Base-by-base conservation (phyloP, 768 basidiomycete genomes). In the Kwoniella shandongensis region DNA sequence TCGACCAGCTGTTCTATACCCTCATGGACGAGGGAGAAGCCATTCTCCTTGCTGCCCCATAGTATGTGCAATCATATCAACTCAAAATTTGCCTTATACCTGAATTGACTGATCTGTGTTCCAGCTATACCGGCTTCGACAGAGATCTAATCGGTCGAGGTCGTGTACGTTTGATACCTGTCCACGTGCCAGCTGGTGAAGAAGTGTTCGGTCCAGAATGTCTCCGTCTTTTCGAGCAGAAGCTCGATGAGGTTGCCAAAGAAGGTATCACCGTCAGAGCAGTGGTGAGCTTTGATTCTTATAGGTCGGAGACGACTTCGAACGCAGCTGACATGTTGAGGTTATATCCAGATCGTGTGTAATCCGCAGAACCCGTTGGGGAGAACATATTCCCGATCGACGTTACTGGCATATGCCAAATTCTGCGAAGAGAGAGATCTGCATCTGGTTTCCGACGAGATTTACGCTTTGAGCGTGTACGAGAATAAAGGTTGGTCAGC, bases 371-470 rank as follows among this genome's bases (percentile, higher is more conserved):
- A 75, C 51, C 70, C 69, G 7, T 54, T 67, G 0, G 66, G 67
- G 1, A 40, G 62, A 42, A 70, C 72, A 36, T 72, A 73, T 38
- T 54, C 66, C 13, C 68, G 74, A 12, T 51, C 61, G 12, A 76
- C 74, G 1, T 59, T 76, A 1, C 56, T 73, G 27, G 70, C 63
- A 0, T 76, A 76, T 48, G 66, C 67, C 39, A 61, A 48, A 29
- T 76, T 76, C 54, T 73, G 72, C 46, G 68, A 76, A 51, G 69
- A 73, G 52, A 65, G 65, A 39, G 70, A 73, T 48, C 61, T 76
- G 1, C 74, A 76, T 53, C 59, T 76, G 26, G 69, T 76, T 7
- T 72, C 70, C 11, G 74, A 76, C 46, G 74, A 76, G 62, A 76
- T 76, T n/a, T 76, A 76, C 63, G 74, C 67, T 15, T 45, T 76